Evolutionary conservation across 2,329 filamentous ascomycete species (phyloP).

Genomic region (Bipolaris bicolor): DNA sequence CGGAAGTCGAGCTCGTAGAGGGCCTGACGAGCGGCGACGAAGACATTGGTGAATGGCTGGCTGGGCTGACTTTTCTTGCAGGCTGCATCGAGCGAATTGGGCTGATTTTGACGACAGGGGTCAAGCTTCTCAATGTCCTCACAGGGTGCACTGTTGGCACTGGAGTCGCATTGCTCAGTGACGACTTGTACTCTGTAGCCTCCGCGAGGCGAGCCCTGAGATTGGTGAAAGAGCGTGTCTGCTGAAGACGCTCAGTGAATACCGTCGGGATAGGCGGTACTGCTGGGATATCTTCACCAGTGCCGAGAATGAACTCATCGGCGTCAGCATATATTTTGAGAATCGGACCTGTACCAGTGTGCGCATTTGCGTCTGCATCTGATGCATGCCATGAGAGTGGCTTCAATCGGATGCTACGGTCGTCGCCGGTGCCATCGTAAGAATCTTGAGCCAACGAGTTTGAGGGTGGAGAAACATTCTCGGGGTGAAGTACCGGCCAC

Average conservation of each 20-base stretch:
- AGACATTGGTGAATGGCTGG: neutral
- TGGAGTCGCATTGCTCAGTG: conserved; percentile 10
- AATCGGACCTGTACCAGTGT: conserved; percentile 23
- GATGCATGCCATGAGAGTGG: conserved; percentile 28
- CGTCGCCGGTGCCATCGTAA: conserved; percentile 12
- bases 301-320: conserved; percentile 31
- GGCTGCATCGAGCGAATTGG: conserved; percentile 36
- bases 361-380: conserved; percentile 5
- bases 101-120: conserved; percentile 12
- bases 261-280: conserved; percentile 15
- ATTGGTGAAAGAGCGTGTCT: conserved; percentile 15
- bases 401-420: conserved; percentile 24
- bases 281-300: conserved; percentile 9
- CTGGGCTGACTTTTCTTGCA: conserved; percentile 19
- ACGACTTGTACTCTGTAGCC: conserved; percentile 16
- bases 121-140: conserved; percentile 1
- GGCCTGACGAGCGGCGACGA: neutral
- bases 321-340: conserved; percentile 35
- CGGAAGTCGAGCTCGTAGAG: neutral
- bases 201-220: conserved; percentile 19
- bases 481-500: conserved; percentile 40
- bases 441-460: conserved; percentile 7
- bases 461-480: conserved; percentile 27
- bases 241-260: neutral
- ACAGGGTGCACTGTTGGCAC: conserved; percentile 12